Evolutionary conservation across 2,329 filamentous ascomycete species (phyloP).

Genomic region (Aspergillus costaricaensis): DNA sequence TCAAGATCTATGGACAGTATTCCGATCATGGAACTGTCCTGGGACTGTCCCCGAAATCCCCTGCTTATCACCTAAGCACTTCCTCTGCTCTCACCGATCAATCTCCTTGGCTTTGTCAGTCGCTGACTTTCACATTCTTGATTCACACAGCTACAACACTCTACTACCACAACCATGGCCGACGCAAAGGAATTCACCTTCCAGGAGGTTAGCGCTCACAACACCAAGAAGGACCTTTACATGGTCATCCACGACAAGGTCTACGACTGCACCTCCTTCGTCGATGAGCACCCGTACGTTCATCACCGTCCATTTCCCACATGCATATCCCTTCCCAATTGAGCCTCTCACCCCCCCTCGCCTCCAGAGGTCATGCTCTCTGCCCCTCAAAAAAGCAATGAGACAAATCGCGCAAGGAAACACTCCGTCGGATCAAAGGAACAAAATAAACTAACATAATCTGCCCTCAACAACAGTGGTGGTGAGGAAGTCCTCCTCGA

Average conservation of each 20-base stretch:
- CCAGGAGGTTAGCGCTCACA: conserved; percentile 80
- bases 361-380: too few species aligned
- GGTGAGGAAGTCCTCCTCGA: conserved; percentile 98
- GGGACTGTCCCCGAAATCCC: not conserved
- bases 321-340: not conserved
- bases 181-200: conserved; percentile 68
- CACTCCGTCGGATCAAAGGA: not conserved
- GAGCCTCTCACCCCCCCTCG: not conserved
- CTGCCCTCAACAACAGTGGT: conserved; percentile 61
- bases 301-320: too few species aligned
- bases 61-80: not conserved
- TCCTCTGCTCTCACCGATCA: not conserved
- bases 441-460: conserved; percentile 5
- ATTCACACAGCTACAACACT: not conserved
- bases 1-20: not conserved
- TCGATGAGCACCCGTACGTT: conserved; percentile 92
- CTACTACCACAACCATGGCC: conserved; percentile 51
- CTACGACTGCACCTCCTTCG: conserved; percentile 84
- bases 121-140: not conserved
- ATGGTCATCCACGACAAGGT: conserved; percentile 95
- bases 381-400: not conserved
- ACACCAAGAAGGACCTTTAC: conserved; percentile 88
- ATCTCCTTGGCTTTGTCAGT: not conserved
- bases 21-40: not conserved
- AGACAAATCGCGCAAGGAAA: not conserved